Base-by-base conservation (phyloP, 2,329 filamentous ascomycete species). In the Pseudonectria foliicola region DNA sequence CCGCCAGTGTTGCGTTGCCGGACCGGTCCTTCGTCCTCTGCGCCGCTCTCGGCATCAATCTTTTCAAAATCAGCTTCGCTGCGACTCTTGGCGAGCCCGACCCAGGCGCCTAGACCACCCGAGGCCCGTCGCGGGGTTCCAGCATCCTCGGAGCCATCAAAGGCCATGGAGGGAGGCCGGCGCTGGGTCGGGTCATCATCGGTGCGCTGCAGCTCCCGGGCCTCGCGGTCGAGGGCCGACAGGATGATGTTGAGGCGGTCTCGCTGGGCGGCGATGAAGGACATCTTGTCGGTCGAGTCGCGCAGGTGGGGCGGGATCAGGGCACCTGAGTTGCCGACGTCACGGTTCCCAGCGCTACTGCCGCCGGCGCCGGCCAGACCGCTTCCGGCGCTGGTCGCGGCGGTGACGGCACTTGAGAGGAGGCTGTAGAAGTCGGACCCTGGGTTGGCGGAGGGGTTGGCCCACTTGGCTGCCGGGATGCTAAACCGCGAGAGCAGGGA, bases 61-160 rank as follows among this genome's bases (percentile, higher is more conserved):
- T 86, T 85, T 54, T 94, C 88, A 54, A 95, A 95, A 49, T 94
- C 90, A 13, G 75, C 77, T 56, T 95, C 88, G 57, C 85, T 93
- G 44, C 80, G 79, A 54, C 85, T 90, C 64, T 90, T 90, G 50
- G 77, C 82, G 50, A 94, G 63, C 3, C 68, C 77, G 42, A 71
- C 73, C 49, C 61, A 61, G 33, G 59, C 58, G 45, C 67, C 70
- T 30, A 68, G 58, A n/a, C 70, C 67, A 57, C 67, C 67, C 40
- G 66, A 57, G 21, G 63, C 66, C 33, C 70, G 62, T 42, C 68
- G 60, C 3, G 57, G 51, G 13, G 53, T 49, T 12, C 57, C 55
- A 3, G 61, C 56, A 26, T 56, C 55, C 12, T 55, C 61, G 15
- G 46, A 46, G 13, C 51, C 55, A 18, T 52, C 49, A 25, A 48